Base-by-base conservation (phyloP, 2,329 filamentous ascomycete species). In the Knoxdaviesia proteae region DNA sequence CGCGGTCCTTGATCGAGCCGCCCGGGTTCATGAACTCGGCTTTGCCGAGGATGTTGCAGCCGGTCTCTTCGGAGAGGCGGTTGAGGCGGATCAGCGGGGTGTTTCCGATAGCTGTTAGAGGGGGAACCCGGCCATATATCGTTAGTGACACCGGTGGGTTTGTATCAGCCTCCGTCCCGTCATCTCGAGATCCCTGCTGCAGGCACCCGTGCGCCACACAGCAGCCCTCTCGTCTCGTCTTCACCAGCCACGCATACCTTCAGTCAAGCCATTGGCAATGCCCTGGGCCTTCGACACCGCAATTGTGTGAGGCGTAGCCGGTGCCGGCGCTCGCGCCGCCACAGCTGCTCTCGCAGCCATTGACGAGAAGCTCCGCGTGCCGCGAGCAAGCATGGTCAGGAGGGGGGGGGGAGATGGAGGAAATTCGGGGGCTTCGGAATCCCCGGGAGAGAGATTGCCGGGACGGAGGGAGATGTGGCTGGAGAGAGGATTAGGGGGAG, bases 1-100 rank as follows among this genome's bases (percentile, higher is more conserved):
- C 90, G 48, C 90, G 82, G 63, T 98, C 90, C 65, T 98, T 98
- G 58, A 98, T 80, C 43, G 80, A 87, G 46, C 90, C 90, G 51
- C 90, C 90, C 1, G 90, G 90, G 67, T 98, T 98, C 69, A 93
- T 90, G 65, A 98, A 98, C 60, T 98, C 90, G 53, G 90, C 87
- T 61, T 98, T 98, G 54, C 88, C 90, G 36, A 96, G 77, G 45
- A 98, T 68, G 52, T 93, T 82, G 69, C 90, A 96, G 49, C 87
- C 86, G 0, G 90, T 96, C 56, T 92, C 72, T 46, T 84, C 76
- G 36, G 88, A 96, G 51, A 96, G 77, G 47, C 69, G 74, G 61
- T 93, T 88, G 41, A 98, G 69, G 40, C 82, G 79, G 59, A 98
- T 93, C 43, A 98, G 73, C 1, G 90, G 88, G 0, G 90, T 98